These are phyloP conservation scores for Aureobasidium zeae DNA, from an alignment of 2,329 filamentous ascomycete species.

Conservation along the genomic window DNA sequence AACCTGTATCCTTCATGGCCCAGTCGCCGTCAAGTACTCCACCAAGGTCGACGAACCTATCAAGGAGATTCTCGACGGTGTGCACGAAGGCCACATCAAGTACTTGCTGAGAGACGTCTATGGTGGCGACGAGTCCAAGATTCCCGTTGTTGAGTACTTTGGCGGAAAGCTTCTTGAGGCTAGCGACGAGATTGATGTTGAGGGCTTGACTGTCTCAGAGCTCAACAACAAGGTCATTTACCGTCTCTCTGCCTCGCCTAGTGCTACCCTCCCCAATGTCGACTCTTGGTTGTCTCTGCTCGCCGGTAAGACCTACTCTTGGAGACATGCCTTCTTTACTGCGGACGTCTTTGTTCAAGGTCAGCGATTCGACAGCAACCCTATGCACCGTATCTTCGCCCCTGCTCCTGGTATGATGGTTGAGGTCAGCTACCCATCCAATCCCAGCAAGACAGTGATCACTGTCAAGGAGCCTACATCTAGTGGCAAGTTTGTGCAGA, in stretches of 20 bases:
- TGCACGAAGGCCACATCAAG: slow-evolving; percentile 81
- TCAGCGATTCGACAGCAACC: slow-evolving; percentile 95
- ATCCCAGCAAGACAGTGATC: slow-evolving; percentile 75
- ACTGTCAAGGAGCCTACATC: slow-evolving; percentile 78
- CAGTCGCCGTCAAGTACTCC: slow-evolving; percentile 83
- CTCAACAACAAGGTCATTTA: slow-evolving; percentile 75
- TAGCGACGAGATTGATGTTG: slow-evolving; percentile 65
- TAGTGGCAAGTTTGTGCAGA: slow-evolving; percentile 77
- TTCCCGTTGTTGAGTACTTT: slow-evolving; percentile 89
- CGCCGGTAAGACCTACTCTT: slow-evolving; percentile 76
- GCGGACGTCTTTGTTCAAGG: slow-evolving; percentile 91
- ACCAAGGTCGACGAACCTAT: slow-evolving; percentile 86
- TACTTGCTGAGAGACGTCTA: slow-evolving; percentile 74
- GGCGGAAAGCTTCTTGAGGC: slow-evolving; percentile 73
- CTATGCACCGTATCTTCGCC: slow-evolving; percentile 81
- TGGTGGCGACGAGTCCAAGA: slow-evolving; percentile 57
- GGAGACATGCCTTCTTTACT: slow-evolving; percentile 90
- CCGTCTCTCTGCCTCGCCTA: slow-evolving; percentile 67
- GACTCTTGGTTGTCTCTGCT: slow-evolving; percentile 84
- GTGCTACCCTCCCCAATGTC: slow-evolving; percentile 62
- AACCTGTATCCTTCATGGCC: slow-evolving; percentile 95
- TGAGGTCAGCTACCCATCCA: slow-evolving; percentile 73
- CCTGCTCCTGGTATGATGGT: slow-evolving; percentile 80
- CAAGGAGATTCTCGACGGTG: slow-evolving; percentile 83
- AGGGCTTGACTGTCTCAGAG: slow-evolving; percentile 75